Evolutionary conservation across 768 basidiomycete species (phyloP), one percentile per base, ranked within the genome.

Genomic region (Mycena floridula): DNA sequence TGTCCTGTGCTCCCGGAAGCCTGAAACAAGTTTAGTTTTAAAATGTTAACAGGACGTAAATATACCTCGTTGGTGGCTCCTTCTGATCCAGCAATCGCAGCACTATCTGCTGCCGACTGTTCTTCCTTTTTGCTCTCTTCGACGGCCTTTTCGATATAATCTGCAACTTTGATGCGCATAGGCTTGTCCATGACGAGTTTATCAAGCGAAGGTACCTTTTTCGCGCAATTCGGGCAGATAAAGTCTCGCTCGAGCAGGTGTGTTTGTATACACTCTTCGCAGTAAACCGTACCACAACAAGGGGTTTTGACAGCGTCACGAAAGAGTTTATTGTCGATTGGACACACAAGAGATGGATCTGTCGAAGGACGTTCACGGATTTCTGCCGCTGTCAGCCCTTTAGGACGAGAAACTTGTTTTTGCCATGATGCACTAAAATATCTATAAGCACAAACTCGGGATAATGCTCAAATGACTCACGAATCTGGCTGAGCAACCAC

Each of bases 191-290:
- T 60, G 45, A 79, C 63, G 40, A 98, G 73, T 64, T 89, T 89
- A 70, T 96, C 93, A 55, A 98, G 68, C 26, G 88, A 92, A 3
- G 84, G 75, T 48, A 98, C 80, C 67, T 87, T 92, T 64, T 85
- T 84, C 50, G 80, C 75, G 63, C 96, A 98, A 53, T 82, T 81
- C 7, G 91, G 94, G 65, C 95, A 98, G 46, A 85, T 69, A 63
- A 98, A 98, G 69, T 96, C 93, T 64, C 89, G 82, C 62, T 98
- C 95, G 51, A 95, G 77, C 41, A 99, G 73, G 64, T 94, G 77
- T 35, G 89, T 92, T 62, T 94, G 89, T 50, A 99, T 89, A 67
- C 95, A 97, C 63, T 98, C 95, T 66, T 98, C 94, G 73, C 95
- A 97, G 65, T 89, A 99, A 11, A 77, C 58, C 32, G 84, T 89